phyloP scores from a whole-genome alignment of 1,284 basidiomycete species.

The Tylopilus orsonianus region DNA sequence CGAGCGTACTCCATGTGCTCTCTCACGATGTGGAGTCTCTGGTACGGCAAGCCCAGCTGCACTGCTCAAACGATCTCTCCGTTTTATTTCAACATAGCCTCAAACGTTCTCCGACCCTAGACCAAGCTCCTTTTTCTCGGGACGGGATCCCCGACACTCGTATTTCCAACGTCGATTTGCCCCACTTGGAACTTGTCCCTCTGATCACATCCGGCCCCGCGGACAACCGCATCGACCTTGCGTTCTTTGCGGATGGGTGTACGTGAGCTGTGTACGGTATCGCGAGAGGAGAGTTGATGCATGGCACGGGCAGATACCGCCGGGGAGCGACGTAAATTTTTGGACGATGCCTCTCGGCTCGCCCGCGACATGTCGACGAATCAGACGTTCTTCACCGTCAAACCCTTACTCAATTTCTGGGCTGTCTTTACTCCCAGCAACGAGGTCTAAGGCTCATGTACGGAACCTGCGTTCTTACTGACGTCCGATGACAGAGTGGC shows the following conservation, averaged over 20 bases:
- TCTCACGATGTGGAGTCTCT: conserved; percentile 23
- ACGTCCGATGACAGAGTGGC: conserved; percentile 55
- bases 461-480: neutral
- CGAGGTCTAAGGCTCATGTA: conserved; percentile 45
- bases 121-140: conserved; percentile 16
- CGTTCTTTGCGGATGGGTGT: conserved; percentile 87
- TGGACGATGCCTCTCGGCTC: conserved; percentile 65
- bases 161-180: conserved; percentile 24
- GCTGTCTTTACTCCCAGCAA: conserved; percentile 75
- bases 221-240: conserved; percentile 69
- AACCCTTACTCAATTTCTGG: conserved; percentile 80
- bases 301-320: conserved; percentile 50
- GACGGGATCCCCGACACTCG: neutral
- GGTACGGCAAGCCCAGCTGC: conserved; percentile 20
- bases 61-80: conserved; percentile 28
- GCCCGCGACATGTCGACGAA: conserved; percentile 70
- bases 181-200: conserved; percentile 55
- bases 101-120: neutral
- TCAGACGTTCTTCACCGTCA: conserved; percentile 76
- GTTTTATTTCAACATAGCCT: neutral
- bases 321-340: conserved; percentile 64
- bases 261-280: conserved; percentile 32
- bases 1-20: conserved; percentile 19
- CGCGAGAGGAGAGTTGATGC: neutral
- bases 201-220: conserved; percentile 63